Conservation (phyloP, 345 rosid species). For the Populus euphratica region DNA sequence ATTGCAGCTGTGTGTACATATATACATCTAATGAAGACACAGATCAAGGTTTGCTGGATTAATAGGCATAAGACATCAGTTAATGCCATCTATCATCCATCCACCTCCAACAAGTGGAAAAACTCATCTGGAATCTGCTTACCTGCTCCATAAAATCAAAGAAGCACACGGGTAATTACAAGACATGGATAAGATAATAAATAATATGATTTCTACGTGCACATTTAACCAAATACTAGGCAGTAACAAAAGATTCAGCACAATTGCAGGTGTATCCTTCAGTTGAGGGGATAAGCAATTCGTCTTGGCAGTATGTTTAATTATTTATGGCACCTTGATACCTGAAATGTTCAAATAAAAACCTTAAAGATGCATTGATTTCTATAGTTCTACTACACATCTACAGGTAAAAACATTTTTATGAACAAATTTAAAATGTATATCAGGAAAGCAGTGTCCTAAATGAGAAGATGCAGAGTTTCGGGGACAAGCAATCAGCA, state of each 20-base stretch:
- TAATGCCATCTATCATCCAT: neutral
- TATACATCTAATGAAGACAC: conserved; percentile 16
- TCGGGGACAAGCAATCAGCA: too few relatives aligned
- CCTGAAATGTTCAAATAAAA: neutral
- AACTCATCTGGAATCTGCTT: conserved; percentile 9
- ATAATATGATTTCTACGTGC: neutral
- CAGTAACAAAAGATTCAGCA: neutral
- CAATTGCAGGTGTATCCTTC: neutral
- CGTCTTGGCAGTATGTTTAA: neutral
- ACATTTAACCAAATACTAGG: neutral
- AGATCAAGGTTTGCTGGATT: conserved; percentile 24
- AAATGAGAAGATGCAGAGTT: too few relatives aligned
- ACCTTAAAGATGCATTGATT: neutral
- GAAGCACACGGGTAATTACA: neutral
- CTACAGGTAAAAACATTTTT: too few relatives aligned
- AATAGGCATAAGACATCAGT: neutral
- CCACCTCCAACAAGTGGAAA: conserved; percentile 1
- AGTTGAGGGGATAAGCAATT: neutral
- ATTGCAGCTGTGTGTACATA: conserved; percentile 7
- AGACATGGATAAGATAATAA: neutral
- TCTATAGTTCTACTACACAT: too few relatives aligned
- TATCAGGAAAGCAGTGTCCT: too few relatives aligned
- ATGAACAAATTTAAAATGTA: too few relatives aligned
- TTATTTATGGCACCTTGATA: neutral
- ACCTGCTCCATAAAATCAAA: conserved; percentile 16